These are phyloP conservation scores for Citrullus amarus DNA, from an alignment of 306 rosid genomes.

Conservation along the genomic window DNA sequence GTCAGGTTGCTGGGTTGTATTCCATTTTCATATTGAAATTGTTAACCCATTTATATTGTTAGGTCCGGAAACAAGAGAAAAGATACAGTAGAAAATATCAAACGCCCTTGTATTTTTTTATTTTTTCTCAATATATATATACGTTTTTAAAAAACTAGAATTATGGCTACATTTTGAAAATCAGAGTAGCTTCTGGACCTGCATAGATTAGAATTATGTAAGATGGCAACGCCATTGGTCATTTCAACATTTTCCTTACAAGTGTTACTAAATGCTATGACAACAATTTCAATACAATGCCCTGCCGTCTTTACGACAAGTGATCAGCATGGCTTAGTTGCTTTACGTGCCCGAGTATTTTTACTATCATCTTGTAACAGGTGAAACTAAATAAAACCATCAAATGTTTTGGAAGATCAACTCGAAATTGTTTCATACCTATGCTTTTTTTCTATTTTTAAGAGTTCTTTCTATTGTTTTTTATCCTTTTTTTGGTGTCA, in stretches of 20 bases:
- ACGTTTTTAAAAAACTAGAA: neutral
- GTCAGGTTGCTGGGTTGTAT: neutral
- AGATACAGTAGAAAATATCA: neutral
- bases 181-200: neutral
- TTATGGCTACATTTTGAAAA: neutral
- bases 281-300: neutral
- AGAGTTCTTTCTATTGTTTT: neutral
- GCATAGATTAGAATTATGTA: neutral
- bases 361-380: neutral
- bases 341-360: neutral
- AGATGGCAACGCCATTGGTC: neutral
- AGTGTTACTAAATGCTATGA: neutral
- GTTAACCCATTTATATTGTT: neutral
- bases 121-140: too few species aligned
- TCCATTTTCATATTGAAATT: neutral
- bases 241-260: neutral
- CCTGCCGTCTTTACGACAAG: too few species aligned
- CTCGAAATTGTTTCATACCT: neutral
- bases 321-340: neutral
- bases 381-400: neutral
- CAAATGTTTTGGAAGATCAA: neutral
- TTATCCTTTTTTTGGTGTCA: neutral
- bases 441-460: neutral
- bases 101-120: neutral
- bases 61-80: neutral